Conservation (phyloP, 495 filamentous ascomycete genomes). For the Clohesyomyces aquaticus region DNA sequence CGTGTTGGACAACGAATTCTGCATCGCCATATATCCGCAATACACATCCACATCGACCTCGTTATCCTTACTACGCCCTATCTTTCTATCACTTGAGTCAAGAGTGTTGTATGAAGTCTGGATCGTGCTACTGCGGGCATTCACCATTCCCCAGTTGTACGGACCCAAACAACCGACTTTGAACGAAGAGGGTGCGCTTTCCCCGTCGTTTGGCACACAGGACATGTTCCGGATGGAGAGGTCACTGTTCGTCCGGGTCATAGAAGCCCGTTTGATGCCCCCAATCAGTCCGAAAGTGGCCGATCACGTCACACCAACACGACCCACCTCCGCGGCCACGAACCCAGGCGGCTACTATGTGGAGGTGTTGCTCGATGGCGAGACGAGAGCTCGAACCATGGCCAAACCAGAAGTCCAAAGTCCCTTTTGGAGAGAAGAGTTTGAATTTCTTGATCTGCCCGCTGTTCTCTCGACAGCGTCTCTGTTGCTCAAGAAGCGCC, state of each 20-base stretch:
- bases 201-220: slow-evolving; percentile 39
- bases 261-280: slow-evolving; percentile 61
- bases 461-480: slow-evolving; percentile 75
- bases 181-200: slow-evolving; percentile 43
- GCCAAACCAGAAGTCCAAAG: slow-evolving; percentile 78
- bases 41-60: slow-evolving; percentile 70
- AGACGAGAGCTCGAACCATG: slow-evolving; percentile 82
- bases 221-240: slow-evolving; percentile 73
- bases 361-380: slow-evolving; percentile 89
- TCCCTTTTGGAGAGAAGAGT: slow-evolving; percentile 95
- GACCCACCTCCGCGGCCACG: slow-evolving; percentile 20
- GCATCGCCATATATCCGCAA: slow-evolving; percentile 87
- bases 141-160: slow-evolving; percentile 92
- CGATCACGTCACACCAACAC: slow-evolving; percentile 20
- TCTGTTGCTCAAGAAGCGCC: slow-evolving; percentile 79
- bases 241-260: slow-evolving; percentile 60
- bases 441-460: slow-evolving; percentile 83
- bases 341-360: slow-evolving; percentile 65
- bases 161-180: slow-evolving; percentile 55
- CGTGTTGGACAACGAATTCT: slow-evolving; percentile 93
- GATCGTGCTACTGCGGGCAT: slow-evolving; percentile 91
- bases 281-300: slow-evolving; percentile 41
- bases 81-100: slow-evolving; percentile 86
- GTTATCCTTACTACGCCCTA: slow-evolving; percentile 67
- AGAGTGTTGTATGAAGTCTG: slow-evolving; percentile 93